phyloP scores from a whole-genome alignment of 768 basidiomycete genomes.

The Lactarius deliciosus region DNA sequence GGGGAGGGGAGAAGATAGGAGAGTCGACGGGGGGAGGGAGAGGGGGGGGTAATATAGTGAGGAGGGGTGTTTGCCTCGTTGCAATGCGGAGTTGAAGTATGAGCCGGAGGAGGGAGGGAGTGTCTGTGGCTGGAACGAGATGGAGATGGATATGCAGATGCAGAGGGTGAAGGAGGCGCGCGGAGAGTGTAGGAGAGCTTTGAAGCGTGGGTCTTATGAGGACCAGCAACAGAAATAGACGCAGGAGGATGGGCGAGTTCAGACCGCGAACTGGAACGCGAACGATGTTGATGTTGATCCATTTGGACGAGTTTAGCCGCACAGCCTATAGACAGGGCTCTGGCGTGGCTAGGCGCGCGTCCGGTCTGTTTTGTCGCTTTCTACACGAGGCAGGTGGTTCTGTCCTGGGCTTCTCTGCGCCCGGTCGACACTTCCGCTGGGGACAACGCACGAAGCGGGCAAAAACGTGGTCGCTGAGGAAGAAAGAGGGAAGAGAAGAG shows the following conservation, averaged over 20 bases:
- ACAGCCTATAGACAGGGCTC: slow-evolving; percentile 22
- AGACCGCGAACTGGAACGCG: slow-evolving; percentile 28
- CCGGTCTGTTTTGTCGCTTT: slow-evolving; percentile 21
- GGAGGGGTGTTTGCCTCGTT: slow-evolving; percentile 28
- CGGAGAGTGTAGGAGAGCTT: not conserved
- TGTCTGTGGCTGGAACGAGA: slow-evolving; percentile 13
- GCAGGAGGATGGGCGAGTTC: slow-evolving; percentile 10
- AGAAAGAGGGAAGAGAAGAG: not conserved
- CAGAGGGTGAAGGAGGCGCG: slow-evolving; percentile 10
- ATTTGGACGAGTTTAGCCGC: slow-evolving; percentile 14
- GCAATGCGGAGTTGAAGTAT: slow-evolving; percentile 24
- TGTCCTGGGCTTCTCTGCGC: slow-evolving; percentile 19
- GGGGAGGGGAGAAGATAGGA: slow-evolving; percentile 17
- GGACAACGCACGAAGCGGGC: not conserved
- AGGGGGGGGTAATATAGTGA: slow-evolving; percentile 24
- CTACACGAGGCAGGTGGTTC: slow-evolving; percentile 24
- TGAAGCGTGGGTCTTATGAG: slow-evolving; percentile 22
- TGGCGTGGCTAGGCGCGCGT: slow-evolving; percentile 22
- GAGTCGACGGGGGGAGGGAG: slow-evolving; percentile 18
- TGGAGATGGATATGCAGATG: slow-evolving; percentile 19
- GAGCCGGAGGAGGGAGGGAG: slow-evolving; percentile 11
- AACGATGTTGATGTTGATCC: slow-evolving; percentile 24
- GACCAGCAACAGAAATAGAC: slow-evolving; percentile 6
- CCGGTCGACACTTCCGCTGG: not conserved
- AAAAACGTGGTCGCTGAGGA: not conserved